A percentile compares a stretch with the other conserved stretches of the same genome.
Evolutionary conservation across 495 filamentous ascomycete genomes (phyloP).

Genomic region (Glonium stellatum): DNA sequence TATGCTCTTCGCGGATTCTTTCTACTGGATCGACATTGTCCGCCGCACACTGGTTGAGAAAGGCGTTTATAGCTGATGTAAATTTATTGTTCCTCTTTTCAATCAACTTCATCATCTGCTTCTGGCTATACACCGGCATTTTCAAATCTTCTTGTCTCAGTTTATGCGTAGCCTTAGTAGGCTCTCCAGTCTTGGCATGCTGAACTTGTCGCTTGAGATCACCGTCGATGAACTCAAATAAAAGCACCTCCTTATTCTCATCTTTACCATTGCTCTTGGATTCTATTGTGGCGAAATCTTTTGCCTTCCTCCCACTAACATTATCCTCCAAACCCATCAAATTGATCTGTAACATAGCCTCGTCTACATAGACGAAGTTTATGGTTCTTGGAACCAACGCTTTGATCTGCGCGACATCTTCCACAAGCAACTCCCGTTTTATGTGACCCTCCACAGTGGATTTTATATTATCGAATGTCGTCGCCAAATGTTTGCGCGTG

Average conservation of each 20-base stretch:
- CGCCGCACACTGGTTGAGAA: conserved; percentile 65
- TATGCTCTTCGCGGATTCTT: conserved; percentile 46
- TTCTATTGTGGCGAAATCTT: conserved; percentile 21
- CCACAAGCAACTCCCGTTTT: conserved; percentile 58
- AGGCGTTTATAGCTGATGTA: conserved; percentile 64
- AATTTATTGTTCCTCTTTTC: conserved; percentile 90
- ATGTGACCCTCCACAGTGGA: conserved; percentile 77
- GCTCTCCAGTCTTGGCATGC: conserved; percentile 62
- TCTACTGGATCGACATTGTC: conserved; percentile 61
- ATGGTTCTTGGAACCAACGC: conserved; percentile 68
- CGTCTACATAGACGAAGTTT: conserved; percentile 80
- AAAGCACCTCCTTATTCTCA: conserved; percentile 57
- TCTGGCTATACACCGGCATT: conserved; percentile 90
- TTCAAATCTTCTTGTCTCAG: conserved; percentile 73
- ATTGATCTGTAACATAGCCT: conserved; percentile 70
- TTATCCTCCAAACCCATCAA: conserved; percentile 57
- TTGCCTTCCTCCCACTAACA: conserved; percentile 23
- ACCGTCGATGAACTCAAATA: conserved; percentile 90
- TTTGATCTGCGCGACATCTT: conserved; percentile 77
- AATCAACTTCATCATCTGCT: conserved; percentile 83
- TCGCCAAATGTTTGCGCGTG: conserved; percentile 82
- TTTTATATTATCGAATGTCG: conserved; percentile 83
- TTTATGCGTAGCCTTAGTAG: conserved; percentile 54
- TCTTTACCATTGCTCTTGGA: conserved; percentile 33
- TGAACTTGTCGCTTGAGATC: conserved; percentile 78